Base-by-base conservation (phyloP, 192 early-diverging fungal genomes). In the Coemansia sp. region DNA sequence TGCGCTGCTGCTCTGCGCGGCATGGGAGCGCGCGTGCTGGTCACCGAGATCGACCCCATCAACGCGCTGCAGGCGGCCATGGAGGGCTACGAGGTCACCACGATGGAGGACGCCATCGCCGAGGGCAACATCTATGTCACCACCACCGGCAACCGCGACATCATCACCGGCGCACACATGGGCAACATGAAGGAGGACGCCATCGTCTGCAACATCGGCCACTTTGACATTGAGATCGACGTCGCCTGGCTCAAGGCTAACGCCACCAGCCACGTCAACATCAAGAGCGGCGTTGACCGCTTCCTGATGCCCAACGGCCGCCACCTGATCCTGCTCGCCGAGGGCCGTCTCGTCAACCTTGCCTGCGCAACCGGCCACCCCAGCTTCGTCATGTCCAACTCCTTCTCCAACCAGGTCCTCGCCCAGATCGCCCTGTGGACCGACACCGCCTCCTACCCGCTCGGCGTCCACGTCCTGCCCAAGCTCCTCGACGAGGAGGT, bases 401-500 rank as follows among this genome's bases (percentile, higher is more conserved):
- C 95, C 50, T 98, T 98, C 89, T 89, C 92, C 62, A 98, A 98
- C 91, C 95, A 97, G 89, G 91, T 92, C 57, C 86, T 97, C 53
- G 97, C 97, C 62, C 95, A 98, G 84, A 96, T 98, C 65, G 97
- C 94, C 67, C 89, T 98, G 77, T 98, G 94, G 95, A 97, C 95
- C 68, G 88, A 96, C 76, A 79, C 83, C 63, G 81, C 70, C 28
- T 76, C 85, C 57, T 98, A 92, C 88, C 85, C 94, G 60, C 82
- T 97, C 65, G 97, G 97, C 78, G 95, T 98, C 63, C 97, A 98
- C 86, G 86, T 96, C 72, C 87, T 98, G 70, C 95, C 97, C 85
- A 98, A 98, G 94, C 91, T 94, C 81, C 87, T 97, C 61, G 97
- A 98, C 82, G 97, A 98, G 85, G 96, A 98, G 86, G 96, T 98